Percentiles rank a stretch among this genome's conserved stretches.
phyloP scores from a whole-genome alignment of 306 rosid species.

The Trichosanthes truncata region DNA sequence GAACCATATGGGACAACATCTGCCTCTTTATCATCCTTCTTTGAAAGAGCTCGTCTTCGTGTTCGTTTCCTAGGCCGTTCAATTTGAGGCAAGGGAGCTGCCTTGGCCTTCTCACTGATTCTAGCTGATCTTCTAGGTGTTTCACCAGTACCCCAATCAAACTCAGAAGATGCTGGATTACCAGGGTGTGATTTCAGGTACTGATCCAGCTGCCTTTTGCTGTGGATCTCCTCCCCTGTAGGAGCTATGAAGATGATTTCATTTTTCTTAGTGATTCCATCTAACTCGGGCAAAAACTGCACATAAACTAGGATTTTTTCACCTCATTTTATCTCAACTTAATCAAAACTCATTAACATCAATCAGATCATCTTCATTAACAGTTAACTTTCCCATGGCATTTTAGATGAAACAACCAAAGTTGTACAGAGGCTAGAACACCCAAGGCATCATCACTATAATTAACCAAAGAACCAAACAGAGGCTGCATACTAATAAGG shows the following conservation, averaged over 20 bases:
- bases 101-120: constrained; percentile 25
- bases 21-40: background rate
- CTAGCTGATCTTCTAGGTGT: constrained; percentile 87
- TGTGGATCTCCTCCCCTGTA: constrained; percentile 67
- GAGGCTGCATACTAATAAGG: background rate
- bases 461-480: background rate
- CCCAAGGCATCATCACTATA: background rate
- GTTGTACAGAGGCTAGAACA: background rate
- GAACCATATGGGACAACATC: background rate
- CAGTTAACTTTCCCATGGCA: background rate
- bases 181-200: constrained; percentile 80
- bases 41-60: background rate
- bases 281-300: background rate
- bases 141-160: constrained; percentile 93
- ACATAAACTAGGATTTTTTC: background rate
- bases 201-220: constrained; percentile 60
- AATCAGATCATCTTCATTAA: background rate
- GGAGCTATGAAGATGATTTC: constrained; percentile 78
- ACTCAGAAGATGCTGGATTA: constrained; percentile 55
- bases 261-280: constrained; percentile 32
- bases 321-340: background rate
- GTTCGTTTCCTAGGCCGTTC: background rate
- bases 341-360: background rate
- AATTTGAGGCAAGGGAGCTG: background rate
- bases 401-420: background rate